A percentile compares a stretch with the other conserved stretches of the same genome.
Conservation (phyloP, 2,329 filamentous ascomycete genomes). For the Alternaria metachromatica region DNA sequence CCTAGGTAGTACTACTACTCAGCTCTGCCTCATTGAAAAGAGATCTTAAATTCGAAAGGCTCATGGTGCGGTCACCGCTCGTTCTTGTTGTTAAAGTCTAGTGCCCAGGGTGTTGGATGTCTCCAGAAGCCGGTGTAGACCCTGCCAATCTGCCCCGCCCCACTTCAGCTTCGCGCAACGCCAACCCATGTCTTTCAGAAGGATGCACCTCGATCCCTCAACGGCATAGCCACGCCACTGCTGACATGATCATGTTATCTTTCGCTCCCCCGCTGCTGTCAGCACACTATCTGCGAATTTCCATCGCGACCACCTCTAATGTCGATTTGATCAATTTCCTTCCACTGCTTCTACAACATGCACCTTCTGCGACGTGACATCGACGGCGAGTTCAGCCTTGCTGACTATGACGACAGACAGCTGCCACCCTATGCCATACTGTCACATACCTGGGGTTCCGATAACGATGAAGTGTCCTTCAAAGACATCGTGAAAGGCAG, state of each 20-base stretch:
- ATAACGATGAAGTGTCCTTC: slow-evolving; percentile 11
- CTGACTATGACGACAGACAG: not conserved
- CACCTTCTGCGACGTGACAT: not conserved
- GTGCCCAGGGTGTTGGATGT: not conserved
- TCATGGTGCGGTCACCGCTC: not conserved
- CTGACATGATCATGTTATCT: not conserved
- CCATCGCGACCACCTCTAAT: not conserved
- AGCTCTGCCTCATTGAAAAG: not conserved
- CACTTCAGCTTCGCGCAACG: not conserved
- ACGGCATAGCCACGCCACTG: not conserved
- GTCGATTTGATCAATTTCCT: not conserved
- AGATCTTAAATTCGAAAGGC: not conserved
- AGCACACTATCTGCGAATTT: too few relatives aligned
- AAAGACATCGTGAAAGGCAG: slow-evolving; percentile 4
- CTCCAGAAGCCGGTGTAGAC: not conserved
- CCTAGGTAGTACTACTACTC: not conserved
- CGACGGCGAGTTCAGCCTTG: not conserved
- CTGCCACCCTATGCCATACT: slow-evolving; percentile 5
- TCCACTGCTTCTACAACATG: not conserved
- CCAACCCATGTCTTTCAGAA: not conserved
- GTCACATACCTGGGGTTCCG: slow-evolving; percentile 16
- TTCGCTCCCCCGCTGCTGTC: not conserved
- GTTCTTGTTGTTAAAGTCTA: not conserved
- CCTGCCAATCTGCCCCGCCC: not conserved
- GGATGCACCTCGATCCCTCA: not conserved